Evolutionary conservation across 805 yeast genomes (phyloP), one percentile per base, ranked within the genome.

Genomic region (Debaryomyces hansenii): DNA sequence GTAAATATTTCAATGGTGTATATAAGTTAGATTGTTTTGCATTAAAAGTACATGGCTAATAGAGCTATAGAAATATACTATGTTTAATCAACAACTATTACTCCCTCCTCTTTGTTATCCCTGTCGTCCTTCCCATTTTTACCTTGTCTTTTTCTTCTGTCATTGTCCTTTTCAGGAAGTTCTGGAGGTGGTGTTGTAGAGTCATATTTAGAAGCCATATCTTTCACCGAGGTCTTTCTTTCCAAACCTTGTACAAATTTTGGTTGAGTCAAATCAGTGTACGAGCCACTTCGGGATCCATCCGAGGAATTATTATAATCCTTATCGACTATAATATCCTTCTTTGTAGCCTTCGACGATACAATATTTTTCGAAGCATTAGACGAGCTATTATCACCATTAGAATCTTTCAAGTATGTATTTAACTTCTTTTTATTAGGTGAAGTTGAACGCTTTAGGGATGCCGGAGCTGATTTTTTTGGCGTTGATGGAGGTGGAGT

Each of bases 361-460:
- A 6, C 34, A 5, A 31, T 12, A 11, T 31, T 31, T 31, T 11
- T 31, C 14, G 14, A 6, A 14, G 34, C 16, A n/a, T 31, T 31
- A 39, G 20, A 29, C 10, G 40, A 12, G 9, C 29, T 20, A 10
- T 20, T 37, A 20, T 28, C 35, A 24, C 27, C 10, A 9, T 24
- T 24, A 3, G 43, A 10, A 21, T 45, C 48, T 16, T 18, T 40
- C 29, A 59, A 48, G 20, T 51, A 44, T 1, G 57, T 40, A 35
- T 53, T 60, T 37, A 66, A 51, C 31, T 63, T 65, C 48, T 66
- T 69, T 43, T 71, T 72, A 44, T 64, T 69, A 4, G 76, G 75
- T 1, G 76, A 71, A 1, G 62, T 54, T 1, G 75, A 70, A 48
- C 76, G 57, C 44, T 56, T 70, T 29, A 70, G 62, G 0, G 62